phyloP scores from a whole-genome alignment of 805 yeast species.

The Candida xiaguanensis region DNA sequence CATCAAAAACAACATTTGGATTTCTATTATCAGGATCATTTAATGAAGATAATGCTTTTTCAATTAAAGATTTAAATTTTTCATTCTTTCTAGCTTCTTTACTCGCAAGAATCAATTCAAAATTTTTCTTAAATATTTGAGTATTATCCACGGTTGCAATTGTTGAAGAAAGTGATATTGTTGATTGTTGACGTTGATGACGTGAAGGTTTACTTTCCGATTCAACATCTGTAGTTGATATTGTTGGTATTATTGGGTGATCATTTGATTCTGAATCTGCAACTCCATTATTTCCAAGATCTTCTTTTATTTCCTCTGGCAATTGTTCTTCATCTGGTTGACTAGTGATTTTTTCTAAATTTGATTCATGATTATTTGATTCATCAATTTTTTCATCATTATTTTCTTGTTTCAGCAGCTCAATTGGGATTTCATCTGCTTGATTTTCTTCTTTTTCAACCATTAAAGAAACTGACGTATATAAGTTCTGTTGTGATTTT shows the following conservation, averaged over 20 bases:
- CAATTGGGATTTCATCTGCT: not conserved
- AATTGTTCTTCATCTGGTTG: constrained; percentile 1
- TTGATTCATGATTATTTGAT: not conserved
- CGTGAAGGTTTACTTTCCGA: not conserved
- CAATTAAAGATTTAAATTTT: constrained; percentile 31
- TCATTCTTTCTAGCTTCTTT: constrained; percentile 61
- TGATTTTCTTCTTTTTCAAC: not conserved
- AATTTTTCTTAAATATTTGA: constrained; percentile 46
- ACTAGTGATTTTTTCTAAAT: not conserved
- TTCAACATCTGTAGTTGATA: constrained; percentile 5
- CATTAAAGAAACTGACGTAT: not conserved
- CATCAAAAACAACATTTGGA: constrained; percentile 64
- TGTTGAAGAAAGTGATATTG: constrained; percentile 13
- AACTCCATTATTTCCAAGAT: constrained; percentile 1
- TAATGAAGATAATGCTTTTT: constrained; percentile 42
- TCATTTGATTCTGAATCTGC: not conserved
- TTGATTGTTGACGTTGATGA: constrained; percentile 14
- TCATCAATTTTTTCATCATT: not conserved
- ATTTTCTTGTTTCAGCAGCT: not conserved
- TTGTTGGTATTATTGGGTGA: constrained; percentile 3
- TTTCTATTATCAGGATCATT: constrained; percentile 38
- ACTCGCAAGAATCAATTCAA: constrained; percentile 51
- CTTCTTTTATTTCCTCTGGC: constrained; percentile 4
- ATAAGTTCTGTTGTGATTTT: constrained; percentile 1
- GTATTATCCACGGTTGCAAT: constrained; percentile 21